Base-by-base conservation (phyloP, 1,139 yeast genomes). In the Protomyces arabidopsidicola region DNA sequence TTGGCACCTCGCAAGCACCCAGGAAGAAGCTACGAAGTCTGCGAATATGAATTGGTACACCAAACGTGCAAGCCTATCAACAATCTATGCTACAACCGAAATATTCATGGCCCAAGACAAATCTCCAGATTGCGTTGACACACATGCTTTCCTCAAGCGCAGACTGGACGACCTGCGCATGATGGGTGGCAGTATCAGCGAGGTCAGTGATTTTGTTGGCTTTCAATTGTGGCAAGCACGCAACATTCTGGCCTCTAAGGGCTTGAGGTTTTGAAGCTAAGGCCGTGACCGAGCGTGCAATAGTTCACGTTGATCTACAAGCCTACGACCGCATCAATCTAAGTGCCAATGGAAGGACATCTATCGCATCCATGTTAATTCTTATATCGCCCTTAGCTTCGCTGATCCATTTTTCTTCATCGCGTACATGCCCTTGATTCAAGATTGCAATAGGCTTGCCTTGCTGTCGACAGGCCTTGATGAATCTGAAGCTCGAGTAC, bases 21-120 rank as follows among this genome's bases (percentile, higher is more conserved):
- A n/a, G 2, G 48, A 42, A 9, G 48, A 42, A n/a, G 95, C 91
- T 2, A 97, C 91, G 72, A 76, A 79, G 63, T 84, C 95, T n/a
- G 83, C 86, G 66, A 97, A 90, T 74, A 86, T 88, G 74, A 86
- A 89, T 2, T 93, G 98, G 98, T 93, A 93, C 74, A 78, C 95
- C n/a, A 88, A 90, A 72, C 79, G 98, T 69, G 77, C 86, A 34
- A 81, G 88, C 4, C 74, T 91, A 35, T 81, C 90, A 20, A 79
- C 87, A 0, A 81, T 88, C 3, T 90, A 88, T 72, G 87, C 88
- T 0, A 80, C 86, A 42, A 72, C 76, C 1, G 97, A 93, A 73
- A 76, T 90, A 67, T 89, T 82, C 76, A 88, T 87, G 95, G 77
- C 89, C 55, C 87, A 82, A 69, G 97, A 91, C 73, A 77, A 78